Conservation (phyloP, 495 filamentous ascomycete genomes). For the Neurospora intermedia region DNA sequence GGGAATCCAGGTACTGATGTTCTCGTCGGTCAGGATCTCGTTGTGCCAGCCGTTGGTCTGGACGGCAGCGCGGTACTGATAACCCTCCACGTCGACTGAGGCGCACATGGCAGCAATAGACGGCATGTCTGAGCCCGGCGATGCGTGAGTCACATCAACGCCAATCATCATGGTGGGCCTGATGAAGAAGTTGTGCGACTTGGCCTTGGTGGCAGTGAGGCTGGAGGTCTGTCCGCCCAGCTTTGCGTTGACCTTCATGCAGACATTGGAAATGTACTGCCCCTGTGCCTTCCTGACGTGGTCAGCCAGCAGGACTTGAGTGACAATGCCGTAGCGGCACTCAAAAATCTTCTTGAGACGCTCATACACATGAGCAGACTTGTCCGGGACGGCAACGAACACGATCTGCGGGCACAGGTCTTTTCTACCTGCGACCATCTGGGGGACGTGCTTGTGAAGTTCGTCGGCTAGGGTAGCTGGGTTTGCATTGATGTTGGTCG, state of each 20-base stretch:
- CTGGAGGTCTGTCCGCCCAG: conserved; percentile 66
- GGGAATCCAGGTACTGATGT: conserved; percentile 52
- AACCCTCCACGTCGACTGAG: conserved; percentile 57
- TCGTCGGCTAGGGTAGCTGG: neutral
- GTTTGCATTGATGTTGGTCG: neutral
- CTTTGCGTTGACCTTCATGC: conserved; percentile 93
- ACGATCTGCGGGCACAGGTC: conserved; percentile 45
- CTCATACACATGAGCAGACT: conserved; percentile 55
- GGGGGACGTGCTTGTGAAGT: neutral
- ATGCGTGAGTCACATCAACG: conserved; percentile 77
- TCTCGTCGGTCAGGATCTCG: conserved; percentile 59
- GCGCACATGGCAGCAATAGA: conserved; percentile 85
- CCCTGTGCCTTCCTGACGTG: conserved; percentile 51
- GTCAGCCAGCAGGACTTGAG: conserved; percentile 54
- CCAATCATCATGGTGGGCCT: conserved; percentile 67
- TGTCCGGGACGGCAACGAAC: conserved; percentile 61
- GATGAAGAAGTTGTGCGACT: conserved; percentile 27
- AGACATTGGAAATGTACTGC: conserved; percentile 81
- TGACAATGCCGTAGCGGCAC: conserved; percentile 63
- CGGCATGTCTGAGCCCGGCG: conserved; percentile 47
- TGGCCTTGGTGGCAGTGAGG: conserved; percentile 9
- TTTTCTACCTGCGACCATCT: neutral
- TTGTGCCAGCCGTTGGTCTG: conserved; percentile 66
- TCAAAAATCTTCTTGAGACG: conserved; percentile 77
- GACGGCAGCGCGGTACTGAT: conserved; percentile 63